Evolutionary conservation across 257 asterid species (phyloP).

Genomic region (Vinca minor): DNA sequence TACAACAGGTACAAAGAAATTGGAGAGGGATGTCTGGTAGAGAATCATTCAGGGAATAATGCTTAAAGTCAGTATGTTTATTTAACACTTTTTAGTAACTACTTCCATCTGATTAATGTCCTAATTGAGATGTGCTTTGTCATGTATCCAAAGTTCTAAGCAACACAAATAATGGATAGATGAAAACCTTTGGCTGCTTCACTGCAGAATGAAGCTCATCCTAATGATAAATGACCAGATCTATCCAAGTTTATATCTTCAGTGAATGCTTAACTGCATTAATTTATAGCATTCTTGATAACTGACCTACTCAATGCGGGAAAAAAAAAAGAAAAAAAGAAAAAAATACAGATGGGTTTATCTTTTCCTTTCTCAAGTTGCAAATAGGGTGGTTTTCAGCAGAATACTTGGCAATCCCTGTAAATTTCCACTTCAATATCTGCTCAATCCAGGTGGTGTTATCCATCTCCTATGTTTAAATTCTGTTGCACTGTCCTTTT

Average conservation of each 20-base stretch:
- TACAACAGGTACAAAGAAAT: too few relatives aligned
- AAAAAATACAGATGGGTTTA: neutral
- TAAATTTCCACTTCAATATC: too few relatives aligned
- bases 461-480: too few relatives aligned
- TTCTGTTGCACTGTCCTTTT: neutral
- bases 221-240: neutral
- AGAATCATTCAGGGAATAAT: neutral
- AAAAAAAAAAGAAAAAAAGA: too few relatives aligned
- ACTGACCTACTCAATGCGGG: neutral
- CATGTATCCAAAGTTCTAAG: neutral
- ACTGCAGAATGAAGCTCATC: neutral
- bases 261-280: neutral
- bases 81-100: neutral
- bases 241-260: neutral
- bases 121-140: neutral
- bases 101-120: neutral
- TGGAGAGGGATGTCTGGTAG: neutral
- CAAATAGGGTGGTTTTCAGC: neutral
- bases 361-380: neutral
- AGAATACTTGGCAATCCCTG: too few relatives aligned
- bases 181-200: neutral
- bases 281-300: neutral
- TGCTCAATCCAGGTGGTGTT: too few relatives aligned
- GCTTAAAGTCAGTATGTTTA: neutral
- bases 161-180: neutral